Conservation (phyloP, 805 yeast species). For the Lipomyces lipofer region DNA sequence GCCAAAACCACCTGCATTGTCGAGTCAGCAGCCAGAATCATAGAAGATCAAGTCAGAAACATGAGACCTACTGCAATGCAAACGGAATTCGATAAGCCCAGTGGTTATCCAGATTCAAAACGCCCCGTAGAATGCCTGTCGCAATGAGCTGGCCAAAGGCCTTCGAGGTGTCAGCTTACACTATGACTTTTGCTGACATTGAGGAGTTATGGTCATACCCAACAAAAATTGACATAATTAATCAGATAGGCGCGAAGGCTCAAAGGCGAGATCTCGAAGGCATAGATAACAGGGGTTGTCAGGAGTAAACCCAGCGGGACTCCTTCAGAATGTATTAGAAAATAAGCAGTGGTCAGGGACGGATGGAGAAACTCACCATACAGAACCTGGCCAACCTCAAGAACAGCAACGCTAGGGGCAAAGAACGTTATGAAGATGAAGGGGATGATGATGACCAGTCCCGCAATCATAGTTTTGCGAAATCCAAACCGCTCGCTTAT, state of each 20-base stretch:
- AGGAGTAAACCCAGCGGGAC: no score
- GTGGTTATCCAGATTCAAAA: constrained; percentile 34
- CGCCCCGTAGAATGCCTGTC: constrained; percentile 51
- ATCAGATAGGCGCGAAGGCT: constrained; percentile 53
- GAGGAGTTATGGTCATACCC: no score
- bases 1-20: constrained; percentile 67
- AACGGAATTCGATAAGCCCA: constrained; percentile 56
- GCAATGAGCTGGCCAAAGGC: constrained; percentile 58
- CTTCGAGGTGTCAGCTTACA: no score
- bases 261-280: constrained; percentile 57
- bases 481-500: background rate
- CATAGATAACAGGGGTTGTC: no score
- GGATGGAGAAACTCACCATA: no score
- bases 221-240: constrained; percentile 53
- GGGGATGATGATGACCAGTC: background rate
- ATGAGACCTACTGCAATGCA: constrained; percentile 61
- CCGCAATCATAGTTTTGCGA: background rate
- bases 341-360: no score
- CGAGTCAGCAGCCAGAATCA: no score
- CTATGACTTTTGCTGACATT: no score
- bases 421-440: background rate
- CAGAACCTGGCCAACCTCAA: background rate
- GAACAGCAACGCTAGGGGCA: background rate
- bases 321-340: no score
- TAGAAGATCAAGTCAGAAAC: no score